phyloP scores from a whole-genome alignment of 2,329 filamentous ascomycete genomes.

The Penicillium sp. region DNA sequence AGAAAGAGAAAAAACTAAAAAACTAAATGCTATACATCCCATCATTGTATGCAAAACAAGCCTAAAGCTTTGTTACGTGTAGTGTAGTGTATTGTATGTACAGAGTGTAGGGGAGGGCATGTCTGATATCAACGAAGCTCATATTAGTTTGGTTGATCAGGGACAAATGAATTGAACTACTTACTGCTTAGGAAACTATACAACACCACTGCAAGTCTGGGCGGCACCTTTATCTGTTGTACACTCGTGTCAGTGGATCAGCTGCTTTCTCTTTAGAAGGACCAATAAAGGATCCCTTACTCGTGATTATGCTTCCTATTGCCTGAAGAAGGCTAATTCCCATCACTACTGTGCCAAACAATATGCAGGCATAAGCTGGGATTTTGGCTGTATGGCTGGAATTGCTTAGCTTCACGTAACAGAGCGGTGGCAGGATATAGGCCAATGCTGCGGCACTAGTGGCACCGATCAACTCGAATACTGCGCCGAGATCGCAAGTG shows the following conservation, averaged over 20 bases:
- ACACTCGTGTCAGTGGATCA: constrained; percentile 13
- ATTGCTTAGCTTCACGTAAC: constrained; percentile 88
- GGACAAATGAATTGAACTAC: background rate
- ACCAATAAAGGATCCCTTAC: constrained; percentile 25
- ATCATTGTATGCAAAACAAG: background rate
- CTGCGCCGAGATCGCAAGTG: constrained; percentile 88
- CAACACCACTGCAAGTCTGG: constrained; percentile 24
- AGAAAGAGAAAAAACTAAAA: background rate
- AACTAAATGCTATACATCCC: background rate
- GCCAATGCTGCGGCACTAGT: constrained; percentile 92
- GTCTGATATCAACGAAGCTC: background rate
- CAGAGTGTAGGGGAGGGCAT: background rate
- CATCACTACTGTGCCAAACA: constrained; percentile 78
- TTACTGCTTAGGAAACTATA: constrained; percentile 13
- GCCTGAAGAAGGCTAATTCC: constrained; percentile 72
- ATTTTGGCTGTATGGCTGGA: constrained; percentile 69
- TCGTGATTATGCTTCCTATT: constrained; percentile 59
- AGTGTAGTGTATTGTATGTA: background rate
- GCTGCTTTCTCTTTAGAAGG: background rate
- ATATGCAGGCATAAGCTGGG: constrained; percentile 66
- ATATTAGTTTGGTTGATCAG: background rate
- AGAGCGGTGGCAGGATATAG: constrained; percentile 91
- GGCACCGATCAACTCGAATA: constrained; percentile 94
- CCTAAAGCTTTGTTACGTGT: background rate
- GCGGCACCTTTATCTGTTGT: constrained; percentile 31